Conservation (phyloP, 148 eudicot species). For the Talinum fruticosum region DNA sequence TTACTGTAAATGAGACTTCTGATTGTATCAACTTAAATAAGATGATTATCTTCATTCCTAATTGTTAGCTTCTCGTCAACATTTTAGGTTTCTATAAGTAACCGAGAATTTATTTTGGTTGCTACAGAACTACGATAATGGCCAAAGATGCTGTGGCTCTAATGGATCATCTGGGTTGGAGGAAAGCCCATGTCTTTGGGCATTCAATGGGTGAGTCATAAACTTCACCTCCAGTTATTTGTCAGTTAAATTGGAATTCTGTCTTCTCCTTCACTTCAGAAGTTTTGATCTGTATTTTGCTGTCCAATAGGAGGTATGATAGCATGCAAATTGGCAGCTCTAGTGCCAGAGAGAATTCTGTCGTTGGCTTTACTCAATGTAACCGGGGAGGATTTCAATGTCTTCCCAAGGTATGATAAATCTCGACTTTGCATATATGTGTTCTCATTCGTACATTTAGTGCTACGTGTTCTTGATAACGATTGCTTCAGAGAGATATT, state of each 20-base stretch:
- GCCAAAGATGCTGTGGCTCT: constrained; percentile 89
- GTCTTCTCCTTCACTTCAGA: neutral
- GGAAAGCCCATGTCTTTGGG: constrained; percentile 82
- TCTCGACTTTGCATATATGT: neutral
- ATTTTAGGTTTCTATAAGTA: neutral
- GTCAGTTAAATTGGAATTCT: neutral
- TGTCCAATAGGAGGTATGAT: constrained; percentile 84
- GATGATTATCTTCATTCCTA: neutral
- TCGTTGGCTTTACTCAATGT: constrained; percentile 89
- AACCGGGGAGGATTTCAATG: constrained; percentile 96
- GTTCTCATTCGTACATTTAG: neutral
- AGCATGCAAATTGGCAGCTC: constrained; percentile 80
- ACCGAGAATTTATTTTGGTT: neutral
- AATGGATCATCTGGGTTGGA: constrained; percentile 96
- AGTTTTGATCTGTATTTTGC: constrained; percentile 6
- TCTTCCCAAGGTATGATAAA: constrained; percentile 69
- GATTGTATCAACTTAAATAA: neutral
- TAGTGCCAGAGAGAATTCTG: constrained; percentile 72
- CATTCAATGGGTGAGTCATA: constrained; percentile 95
- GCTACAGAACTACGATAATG: constrained; percentile 77
- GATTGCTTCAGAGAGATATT: neutral
- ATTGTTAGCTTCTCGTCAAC: neutral
- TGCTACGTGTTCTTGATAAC: neutral
- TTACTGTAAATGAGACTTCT: constrained; percentile 9
- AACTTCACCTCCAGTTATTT: neutral